Base-by-base conservation (phyloP, 1,284 basidiomycete species). In the Cryptococcus sp. region DNA sequence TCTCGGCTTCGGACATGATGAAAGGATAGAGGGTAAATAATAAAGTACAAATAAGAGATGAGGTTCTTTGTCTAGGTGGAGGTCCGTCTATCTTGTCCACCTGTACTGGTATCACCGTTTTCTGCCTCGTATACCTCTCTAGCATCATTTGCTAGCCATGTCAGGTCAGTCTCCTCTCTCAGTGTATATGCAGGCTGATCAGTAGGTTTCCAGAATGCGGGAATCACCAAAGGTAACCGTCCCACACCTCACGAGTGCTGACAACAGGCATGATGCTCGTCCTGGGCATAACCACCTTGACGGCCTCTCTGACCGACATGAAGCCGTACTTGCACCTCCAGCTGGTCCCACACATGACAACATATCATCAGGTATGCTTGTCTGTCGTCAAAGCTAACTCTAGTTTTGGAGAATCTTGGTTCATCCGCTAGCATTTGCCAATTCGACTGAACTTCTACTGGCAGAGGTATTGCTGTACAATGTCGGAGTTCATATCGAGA, bases 291-390 rank as follows among this genome's bases (percentile, higher is more conserved):
- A 79, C 83, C 3, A 88, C 90, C 18, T 78, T 91, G 48, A 65
- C 83, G 4, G 83, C 81, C 36, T 86, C 88, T 1, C 74, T 92
- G 41, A 85, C 91, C 63, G 89, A 91, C 67, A 76, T 88, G 56
- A 92, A 93, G 72, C 85, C 91, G 62, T 88, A 89, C 67, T 81
- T 91, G 54, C 86, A 92, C 72, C 78, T 92, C 4, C 88, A 91
- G 74, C 61, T 76, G 19, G 60, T 64, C 7, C 72, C 71, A 4
- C 66, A 76, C 48, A 67, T 78, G 40, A 69, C 71, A 5, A 69
- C 69, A 50, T 74, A 78, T 51, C 75, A 73, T 51, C 77, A 78
- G 61, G 75, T 74, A 45, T 41, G 72, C 44, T 25, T 1, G 7
- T n/a, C 7, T 14, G 16, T 5, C 11, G 4, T 28, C 28, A 28